Conservation (phyloP, 2,329 filamentous ascomycete species). For the Parafenestella ontariensis region DNA sequence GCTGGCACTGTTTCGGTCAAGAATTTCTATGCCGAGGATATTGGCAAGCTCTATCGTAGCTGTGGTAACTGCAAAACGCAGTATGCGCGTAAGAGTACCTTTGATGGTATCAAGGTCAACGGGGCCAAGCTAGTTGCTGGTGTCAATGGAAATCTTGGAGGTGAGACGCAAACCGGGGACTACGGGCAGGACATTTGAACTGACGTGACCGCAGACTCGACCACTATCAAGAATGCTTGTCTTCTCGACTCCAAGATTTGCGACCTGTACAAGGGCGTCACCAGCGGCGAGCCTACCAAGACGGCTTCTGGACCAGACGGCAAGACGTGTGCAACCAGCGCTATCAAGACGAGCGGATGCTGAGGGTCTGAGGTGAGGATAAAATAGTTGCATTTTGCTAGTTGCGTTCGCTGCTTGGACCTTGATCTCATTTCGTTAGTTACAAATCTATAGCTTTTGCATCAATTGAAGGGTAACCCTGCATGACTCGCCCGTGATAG, state of each 20-base stretch:
- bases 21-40: constrained; percentile 38
- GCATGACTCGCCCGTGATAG: not conserved
- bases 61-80: constrained; percentile 40
- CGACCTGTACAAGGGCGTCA: constrained; percentile 39
- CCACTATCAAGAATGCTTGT: constrained; percentile 35
- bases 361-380: constrained; percentile 2
- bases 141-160: constrained; percentile 40
- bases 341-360: constrained; percentile 34
- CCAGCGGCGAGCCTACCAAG: constrained; percentile 36
- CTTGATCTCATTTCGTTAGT: too few relatives aligned
- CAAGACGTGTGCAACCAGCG: constrained; percentile 33
- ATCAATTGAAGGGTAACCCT: too few relatives aligned
- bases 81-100: constrained; percentile 33
- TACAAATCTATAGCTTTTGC: too few relatives aligned
- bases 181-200: too few relatives aligned
- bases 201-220: constrained; percentile 20
- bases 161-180: constrained; percentile 17
- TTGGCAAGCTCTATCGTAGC: constrained; percentile 42
- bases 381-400: too few relatives aligned
- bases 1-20: constrained; percentile 39
- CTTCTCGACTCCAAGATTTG: constrained; percentile 32
- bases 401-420: too few relatives aligned
- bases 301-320: constrained; percentile 37
- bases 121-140: constrained; percentile 31
- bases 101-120: constrained; percentile 32